Conservation (phyloP, 176 grass and related monocot species). For the Pharus latifolius region DNA sequence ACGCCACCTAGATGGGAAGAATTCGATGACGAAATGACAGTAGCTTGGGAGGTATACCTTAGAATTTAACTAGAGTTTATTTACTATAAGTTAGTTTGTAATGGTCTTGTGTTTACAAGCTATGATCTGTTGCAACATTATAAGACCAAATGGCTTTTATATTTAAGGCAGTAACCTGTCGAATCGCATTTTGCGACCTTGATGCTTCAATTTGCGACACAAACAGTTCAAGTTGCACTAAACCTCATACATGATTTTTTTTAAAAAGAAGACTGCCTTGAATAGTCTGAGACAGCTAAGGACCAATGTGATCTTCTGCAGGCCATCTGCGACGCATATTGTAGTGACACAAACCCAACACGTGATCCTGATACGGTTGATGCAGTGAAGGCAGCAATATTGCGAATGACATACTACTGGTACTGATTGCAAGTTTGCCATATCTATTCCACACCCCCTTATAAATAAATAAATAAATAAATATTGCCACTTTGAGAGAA, state of each 20-base stretch:
- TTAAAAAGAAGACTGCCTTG: too few relatives aligned
- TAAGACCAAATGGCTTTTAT: not conserved
- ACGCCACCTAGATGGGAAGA: constrained; percentile 95
- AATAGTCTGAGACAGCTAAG: not conserved
- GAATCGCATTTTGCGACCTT: not conserved
- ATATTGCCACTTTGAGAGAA: not conserved
- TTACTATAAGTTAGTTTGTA: not conserved
- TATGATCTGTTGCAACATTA: not conserved
- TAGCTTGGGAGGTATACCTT: constrained; percentile 76
- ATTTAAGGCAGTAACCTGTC: not conserved
- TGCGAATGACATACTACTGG: constrained; percentile 94
- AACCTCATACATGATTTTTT: not conserved
- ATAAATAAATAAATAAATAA: not conserved
- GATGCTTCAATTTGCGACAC: not conserved
- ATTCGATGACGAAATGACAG: constrained; percentile 82
- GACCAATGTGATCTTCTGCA: constrained; percentile 25
- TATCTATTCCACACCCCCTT: not conserved
- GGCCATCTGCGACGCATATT: constrained; percentile 74
- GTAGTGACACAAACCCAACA: constrained; percentile 55
- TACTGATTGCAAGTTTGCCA: constrained; percentile 7
- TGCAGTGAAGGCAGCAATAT: constrained; percentile 56
- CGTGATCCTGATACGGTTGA: constrained; percentile 52
- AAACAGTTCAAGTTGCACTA: not conserved
- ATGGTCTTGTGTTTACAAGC: not conserved
- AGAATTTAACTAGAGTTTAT: too few relatives aligned